phyloP scores from a whole-genome alignment of 768 basidiomycete species.

The Lepiota venenata region DNA sequence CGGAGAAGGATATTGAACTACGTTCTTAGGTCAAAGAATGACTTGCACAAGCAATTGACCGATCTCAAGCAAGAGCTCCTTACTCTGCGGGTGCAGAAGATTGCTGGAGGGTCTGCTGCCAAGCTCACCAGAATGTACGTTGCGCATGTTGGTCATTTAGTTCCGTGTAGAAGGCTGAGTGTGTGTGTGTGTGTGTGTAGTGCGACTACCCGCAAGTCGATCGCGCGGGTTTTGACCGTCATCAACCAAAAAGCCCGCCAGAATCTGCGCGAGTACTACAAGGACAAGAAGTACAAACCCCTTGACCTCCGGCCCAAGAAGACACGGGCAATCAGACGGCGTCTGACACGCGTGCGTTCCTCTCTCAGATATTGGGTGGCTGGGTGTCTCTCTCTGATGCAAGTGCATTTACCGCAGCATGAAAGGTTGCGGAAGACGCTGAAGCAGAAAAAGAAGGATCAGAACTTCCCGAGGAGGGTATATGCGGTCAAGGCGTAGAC shows the following conservation, averaged over 20 bases:
- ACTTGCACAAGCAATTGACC: slow-evolving; percentile 88
- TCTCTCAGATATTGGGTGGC: neutral
- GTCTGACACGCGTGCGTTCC: slow-evolving; percentile 77
- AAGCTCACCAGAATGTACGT: slow-evolving; percentile 98
- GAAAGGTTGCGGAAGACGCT: slow-evolving; percentile 85
- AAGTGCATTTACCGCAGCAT: slow-evolving; percentile 61
- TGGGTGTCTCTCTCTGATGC: neutral
- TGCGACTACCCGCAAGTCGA: slow-evolving; percentile 94
- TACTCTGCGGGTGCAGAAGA: slow-evolving; percentile 94
- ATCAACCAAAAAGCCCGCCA: slow-evolving; percentile 98
- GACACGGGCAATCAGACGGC: slow-evolving; percentile 96
- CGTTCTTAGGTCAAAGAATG: slow-evolving; percentile 82
- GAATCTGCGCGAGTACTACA: slow-evolving; percentile 97
- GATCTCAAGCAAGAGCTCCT: slow-evolving; percentile 97
- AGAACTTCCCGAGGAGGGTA: slow-evolving; percentile 91
- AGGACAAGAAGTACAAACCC: slow-evolving; percentile 92
- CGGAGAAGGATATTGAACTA: slow-evolving; percentile 11
- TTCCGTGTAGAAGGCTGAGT: slow-evolving; percentile 8
- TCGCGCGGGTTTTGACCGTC: slow-evolving; percentile 96
- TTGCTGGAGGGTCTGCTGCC: slow-evolving; percentile 90
- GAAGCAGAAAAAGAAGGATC: slow-evolving; percentile 92
- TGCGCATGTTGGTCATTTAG: neutral
- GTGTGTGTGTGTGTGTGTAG: slow-evolving; percentile 36
- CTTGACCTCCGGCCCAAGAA: slow-evolving; percentile 98
- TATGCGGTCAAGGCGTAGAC: slow-evolving; percentile 88